Evolutionary conservation across 148 eudicot species (phyloP), one percentile per base, ranked within the genome.

Genomic region (Amaranthus hypochondriacus): DNA sequence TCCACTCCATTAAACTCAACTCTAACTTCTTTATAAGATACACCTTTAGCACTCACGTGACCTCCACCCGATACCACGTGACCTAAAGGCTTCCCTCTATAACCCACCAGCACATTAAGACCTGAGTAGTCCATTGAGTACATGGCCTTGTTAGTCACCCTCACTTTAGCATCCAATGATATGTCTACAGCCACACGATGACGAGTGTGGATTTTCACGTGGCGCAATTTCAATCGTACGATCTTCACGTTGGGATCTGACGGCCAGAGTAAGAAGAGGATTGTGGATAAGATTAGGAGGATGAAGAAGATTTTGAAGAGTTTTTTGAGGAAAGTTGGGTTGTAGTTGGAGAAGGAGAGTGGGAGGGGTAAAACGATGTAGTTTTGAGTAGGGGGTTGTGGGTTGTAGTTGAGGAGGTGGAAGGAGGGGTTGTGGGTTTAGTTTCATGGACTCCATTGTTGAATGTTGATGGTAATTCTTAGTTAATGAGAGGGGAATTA

Each of bases 81-180:
- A 76, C 92, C 94, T n/a, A 91, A 78, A 80, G 65, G 48, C 78
- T 76, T 84, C 72, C 94, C 97, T 62, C 87, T 86, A 67, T 89
- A 91, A 53, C 85, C 81, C 6, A 91, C 79, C 73, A 84, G 79
- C 56, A 87, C 86, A 13, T 43, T 55, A 8, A 91, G 42, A 12
- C 75, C 74, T 1, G 70, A 21, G 75, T 80, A 91, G 48, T 79
- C 73, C 3, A 87, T 6, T 3, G 92, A 77, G 77, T 83, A 91
- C 70, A 88, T 48, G 39, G 84, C 87, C 3, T 42, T 72, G 63
- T 89, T 91, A 3, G 66, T 79, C 43, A 91, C 78, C 77, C 67
- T 78, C 14, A 87, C 78, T 8, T 85, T 83, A 62, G 86, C 83
- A 59, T 79, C 82, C 51, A 91, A 53, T 48, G 84, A 67, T 47